A percentile compares a stretch with the other conserved stretches of the same genome.
phyloP scores from a whole-genome alignment of 1,284 basidiomycete genomes.

The Puccinia horiana region DNA sequence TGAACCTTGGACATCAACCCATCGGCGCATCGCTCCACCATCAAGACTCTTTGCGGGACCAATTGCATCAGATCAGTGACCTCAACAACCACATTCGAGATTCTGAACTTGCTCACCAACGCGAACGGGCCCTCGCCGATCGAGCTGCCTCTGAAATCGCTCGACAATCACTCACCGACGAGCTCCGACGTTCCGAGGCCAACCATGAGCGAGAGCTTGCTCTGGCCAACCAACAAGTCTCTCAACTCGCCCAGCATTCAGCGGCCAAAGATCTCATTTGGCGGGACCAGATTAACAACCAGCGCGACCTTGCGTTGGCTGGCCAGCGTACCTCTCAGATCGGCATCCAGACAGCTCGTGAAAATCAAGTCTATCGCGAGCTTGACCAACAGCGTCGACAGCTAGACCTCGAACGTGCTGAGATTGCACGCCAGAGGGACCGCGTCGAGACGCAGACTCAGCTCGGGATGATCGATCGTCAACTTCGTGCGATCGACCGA shows the following conservation, averaged over 20 bases:
- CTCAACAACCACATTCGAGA: slow-evolving; percentile 18
- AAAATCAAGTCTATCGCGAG: slow-evolving; percentile 13
- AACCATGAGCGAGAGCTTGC: not conserved
- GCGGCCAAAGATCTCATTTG: not conserved
- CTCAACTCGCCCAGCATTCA: not conserved
- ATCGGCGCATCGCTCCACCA: not conserved
- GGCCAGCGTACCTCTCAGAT: not conserved
- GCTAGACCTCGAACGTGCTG: slow-evolving; percentile 22
- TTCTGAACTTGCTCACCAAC: slow-evolving; percentile 19
- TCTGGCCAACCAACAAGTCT: not conserved
- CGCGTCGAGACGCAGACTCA: not conserved
- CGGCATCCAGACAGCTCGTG: not conserved
- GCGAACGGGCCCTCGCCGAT: not conserved
- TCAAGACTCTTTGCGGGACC: not conserved
- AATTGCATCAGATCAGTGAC: slow-evolving; percentile 19
- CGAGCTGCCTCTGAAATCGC: not conserved
- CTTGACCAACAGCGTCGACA: not conserved
- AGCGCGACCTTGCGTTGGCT: not conserved
- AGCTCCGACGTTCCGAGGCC: not conserved
- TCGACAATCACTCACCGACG: slow-evolving; percentile 9
- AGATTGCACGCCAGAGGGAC: not conserved
- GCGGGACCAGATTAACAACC: not conserved
- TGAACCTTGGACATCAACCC: not conserved
- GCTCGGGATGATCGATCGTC: slow-evolving; percentile 5
- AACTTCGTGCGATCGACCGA: slow-evolving; percentile 14